phyloP scores from a whole-genome alignment of 2,329 filamentous ascomycete species.

The Nigrospora osmanthi region DNA sequence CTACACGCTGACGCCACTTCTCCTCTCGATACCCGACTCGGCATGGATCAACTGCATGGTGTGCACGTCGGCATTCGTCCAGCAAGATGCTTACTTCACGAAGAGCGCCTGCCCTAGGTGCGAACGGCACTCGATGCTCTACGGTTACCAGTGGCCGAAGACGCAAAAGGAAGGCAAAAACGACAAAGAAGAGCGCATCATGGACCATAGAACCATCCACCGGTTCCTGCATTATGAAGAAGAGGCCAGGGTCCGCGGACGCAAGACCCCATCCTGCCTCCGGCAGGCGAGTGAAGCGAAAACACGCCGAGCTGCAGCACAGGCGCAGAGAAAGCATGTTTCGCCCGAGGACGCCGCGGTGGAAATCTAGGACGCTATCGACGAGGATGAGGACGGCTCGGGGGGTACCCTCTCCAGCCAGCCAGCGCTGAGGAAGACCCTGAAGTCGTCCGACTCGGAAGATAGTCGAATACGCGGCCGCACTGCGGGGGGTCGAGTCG shows the following conservation, averaged over 20 bases:
- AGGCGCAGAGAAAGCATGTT: too few species aligned
- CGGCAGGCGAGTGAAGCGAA: too few species aligned
- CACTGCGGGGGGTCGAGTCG: too few species aligned
- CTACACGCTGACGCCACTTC: conserved; percentile 71
- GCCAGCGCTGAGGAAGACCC: too few species aligned
- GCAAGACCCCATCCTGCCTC: conserved; percentile 7
- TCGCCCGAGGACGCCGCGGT: too few species aligned
- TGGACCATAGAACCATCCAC: conserved; percentile 83
- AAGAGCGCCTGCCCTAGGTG: conserved; percentile 82
- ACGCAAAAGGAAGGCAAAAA: conserved; percentile 70
- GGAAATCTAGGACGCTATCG: too few species aligned
- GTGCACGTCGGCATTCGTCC: conserved; percentile 76
- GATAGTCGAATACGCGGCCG: too few species aligned
- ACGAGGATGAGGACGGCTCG: too few species aligned
- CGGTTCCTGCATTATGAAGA: conserved; percentile 70
- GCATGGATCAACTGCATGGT: conserved; percentile 87
- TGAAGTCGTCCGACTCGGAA: too few species aligned
- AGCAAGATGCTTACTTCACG: conserved; percentile 81
- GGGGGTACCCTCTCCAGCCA: too few species aligned
- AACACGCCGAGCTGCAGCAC: too few species aligned
- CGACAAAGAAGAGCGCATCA: conserved; percentile 64
- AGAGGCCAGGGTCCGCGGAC: conserved; percentile 48
- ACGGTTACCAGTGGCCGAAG: conserved; percentile 94
- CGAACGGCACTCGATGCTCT: conserved; percentile 91
- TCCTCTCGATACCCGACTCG: conserved; percentile 67